Evolutionary conservation across 2,329 filamentous ascomycete species (phyloP), one percentile per base, ranked within the genome.

Genomic region (Akanthomyces uredinophilus): DNA sequence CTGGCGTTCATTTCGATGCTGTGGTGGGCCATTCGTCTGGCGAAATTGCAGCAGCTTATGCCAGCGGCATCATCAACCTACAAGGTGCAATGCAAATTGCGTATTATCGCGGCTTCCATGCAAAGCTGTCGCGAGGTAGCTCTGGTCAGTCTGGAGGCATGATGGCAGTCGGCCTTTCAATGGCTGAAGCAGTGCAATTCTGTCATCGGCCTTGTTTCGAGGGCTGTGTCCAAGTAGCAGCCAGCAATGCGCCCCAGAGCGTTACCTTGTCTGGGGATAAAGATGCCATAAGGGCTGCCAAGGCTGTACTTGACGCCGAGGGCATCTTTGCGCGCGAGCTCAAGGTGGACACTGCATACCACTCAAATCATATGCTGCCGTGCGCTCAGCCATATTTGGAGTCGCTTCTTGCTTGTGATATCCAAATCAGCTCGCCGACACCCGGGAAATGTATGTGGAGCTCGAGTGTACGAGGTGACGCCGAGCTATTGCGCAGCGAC

Each of bases 21-120:
- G 77, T 79, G 0, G 71, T 81, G 1, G 80, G 81, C 3, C 81
- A 83, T 64, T 81, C 79, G 0, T 79, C 77, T 0, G 81, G 81
- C 0, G 81, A 83, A 64, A 82, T 83, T 16, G 79, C 69, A 0
- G 80, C 80, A 0, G 80, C 78, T 0, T 84, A 81, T 64, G 78
- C 80, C 0, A 75, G 78, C 0, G 80, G 80, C 0, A 69, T 74
- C 20, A 56, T 84, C 5, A 58, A 44, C 0, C 60, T 61, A 0
- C 8, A 64, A 3, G 66, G 68, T n/a, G 71, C 71, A 0, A 67
- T 72, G 10, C 39, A 63, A 0, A 65, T 71, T 8, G 66, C 65
- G 35, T 70, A 68, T 61, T 66, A 64, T 29, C 61, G 68, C 4
- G 65, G 64, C 24, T 24, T 51, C 14, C 24, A 61, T 14, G 20